phyloP scores from a whole-genome alignment of 2,329 filamentous ascomycete species.

The Cryphonectria carpinicola region DNA sequence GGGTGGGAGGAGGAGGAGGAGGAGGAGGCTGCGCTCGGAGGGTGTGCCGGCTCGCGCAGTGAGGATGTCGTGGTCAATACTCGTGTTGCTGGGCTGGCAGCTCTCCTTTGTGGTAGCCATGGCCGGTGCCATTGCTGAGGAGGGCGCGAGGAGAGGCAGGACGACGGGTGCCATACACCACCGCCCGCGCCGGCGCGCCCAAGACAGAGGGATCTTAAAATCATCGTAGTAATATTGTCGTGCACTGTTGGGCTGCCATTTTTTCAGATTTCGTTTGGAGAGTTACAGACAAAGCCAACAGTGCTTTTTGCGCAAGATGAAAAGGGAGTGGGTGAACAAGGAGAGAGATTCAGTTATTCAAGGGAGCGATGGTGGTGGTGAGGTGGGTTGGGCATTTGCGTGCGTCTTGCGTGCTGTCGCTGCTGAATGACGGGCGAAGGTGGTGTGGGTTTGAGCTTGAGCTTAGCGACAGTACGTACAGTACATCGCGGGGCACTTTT shows the following conservation, averaged over 20 bases:
- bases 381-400: background rate
- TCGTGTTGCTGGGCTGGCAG: conserved; percentile 15
- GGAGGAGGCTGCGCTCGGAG: background rate
- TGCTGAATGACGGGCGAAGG: background rate
- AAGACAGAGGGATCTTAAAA: conserved; percentile 20
- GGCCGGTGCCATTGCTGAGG: conserved; percentile 16
- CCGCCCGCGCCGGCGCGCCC: conserved; percentile 14
- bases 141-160: conserved; percentile 18
- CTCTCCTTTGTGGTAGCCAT: conserved; percentile 12
- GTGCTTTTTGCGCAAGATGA: background rate
- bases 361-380: background rate
- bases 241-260: conserved; percentile 11
- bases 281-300: background rate
- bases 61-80: conserved; percentile 18
- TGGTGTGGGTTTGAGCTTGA: background rate
- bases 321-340: background rate
- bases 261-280: background rate
- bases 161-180: conserved; percentile 5
- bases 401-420: conserved; percentile 7
- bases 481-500: background rate
- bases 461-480: background rate
- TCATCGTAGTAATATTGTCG: conserved; percentile 15
- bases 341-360: background rate
- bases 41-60: conserved; percentile 14
- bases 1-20: background rate